Percentiles rank a stretch among this genome's conserved stretches.
phyloP scores from a whole-genome alignment of 2,329 filamentous ascomycete species.

The Huntiella savannae region DNA sequence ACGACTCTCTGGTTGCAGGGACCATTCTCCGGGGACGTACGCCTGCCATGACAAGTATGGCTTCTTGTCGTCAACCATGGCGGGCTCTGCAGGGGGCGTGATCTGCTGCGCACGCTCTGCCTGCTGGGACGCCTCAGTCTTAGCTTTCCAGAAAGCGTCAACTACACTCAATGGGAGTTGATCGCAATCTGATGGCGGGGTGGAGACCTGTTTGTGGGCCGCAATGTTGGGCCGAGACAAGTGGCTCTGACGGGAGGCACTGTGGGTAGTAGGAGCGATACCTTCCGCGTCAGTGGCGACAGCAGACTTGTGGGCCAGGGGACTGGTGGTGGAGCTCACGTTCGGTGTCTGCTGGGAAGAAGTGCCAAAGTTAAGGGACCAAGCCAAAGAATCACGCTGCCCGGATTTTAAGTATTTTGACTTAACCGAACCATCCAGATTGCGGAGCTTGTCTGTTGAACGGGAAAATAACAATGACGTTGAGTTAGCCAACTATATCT shows the following conservation, averaged over 20 bases:
- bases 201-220: no score
- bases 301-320: no score
- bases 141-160: conserved; percentile 1
- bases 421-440: conserved; percentile 10
- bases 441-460: conserved; percentile 8
- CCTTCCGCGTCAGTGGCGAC: no score
- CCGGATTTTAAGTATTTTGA: conserved; percentile 7
- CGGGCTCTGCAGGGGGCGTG: neutral
- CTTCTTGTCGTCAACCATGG: conserved; percentile 1
- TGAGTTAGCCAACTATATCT: conserved; percentile 8
- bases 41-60: conserved; percentile 23
- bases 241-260: no score
- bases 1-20: conserved; percentile 21
- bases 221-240: no score
- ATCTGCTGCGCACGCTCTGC: neutral
- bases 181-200: neutral
- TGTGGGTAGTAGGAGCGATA: no score
- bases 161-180: conserved; percentile 4
- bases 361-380: neutral
- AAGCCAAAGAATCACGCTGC: neutral
- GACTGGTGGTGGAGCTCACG: no score
- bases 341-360: neutral
- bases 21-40: conserved; percentile 22
- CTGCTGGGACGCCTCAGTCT: conserved; percentile 15
- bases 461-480: neutral